Evolutionary conservation across 208 protist genomes (phyloP).

Genomic region (Trypanosomatidae sp.): DNA sequence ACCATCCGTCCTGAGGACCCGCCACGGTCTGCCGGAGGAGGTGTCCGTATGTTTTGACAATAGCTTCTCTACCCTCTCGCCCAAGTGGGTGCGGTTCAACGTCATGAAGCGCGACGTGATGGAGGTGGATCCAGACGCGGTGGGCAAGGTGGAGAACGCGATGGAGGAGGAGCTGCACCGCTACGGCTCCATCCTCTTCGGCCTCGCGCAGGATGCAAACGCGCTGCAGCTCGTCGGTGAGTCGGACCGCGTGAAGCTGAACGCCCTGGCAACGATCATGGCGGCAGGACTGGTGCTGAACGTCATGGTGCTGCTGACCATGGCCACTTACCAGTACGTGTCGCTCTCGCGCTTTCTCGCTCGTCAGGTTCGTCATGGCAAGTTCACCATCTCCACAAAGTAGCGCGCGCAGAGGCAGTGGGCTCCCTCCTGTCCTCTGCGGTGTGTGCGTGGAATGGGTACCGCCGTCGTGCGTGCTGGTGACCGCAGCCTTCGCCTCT

Average conservation of each 20-base stretch:
- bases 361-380: conserved; percentile 12
- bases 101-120: conserved; percentile 56
- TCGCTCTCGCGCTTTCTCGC: conserved; percentile 55
- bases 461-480: neutral
- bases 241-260: conserved; percentile 47
- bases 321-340: conserved; percentile 59
- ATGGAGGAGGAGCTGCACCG: conserved; percentile 58
- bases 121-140: conserved; percentile 44
- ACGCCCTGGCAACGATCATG: conserved; percentile 45
- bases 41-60: conserved; percentile 75
- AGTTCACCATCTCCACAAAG: conserved; percentile 18
- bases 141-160: conserved; percentile 42
- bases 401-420: neutral
- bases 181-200: conserved; percentile 52
- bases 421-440: neutral
- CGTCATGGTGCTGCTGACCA: conserved; percentile 45
- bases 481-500: neutral
- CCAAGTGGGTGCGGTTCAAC: conserved; percentile 66
- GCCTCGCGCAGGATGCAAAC: conserved; percentile 41
- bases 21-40: conserved; percentile 65
- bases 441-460: neutral
- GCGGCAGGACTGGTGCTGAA: conserved; percentile 44
- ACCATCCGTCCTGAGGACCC: conserved; percentile 38
- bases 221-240: conserved; percentile 44
- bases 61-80: conserved; percentile 53